Evolutionary conservation across 1,284 basidiomycete species (phyloP).

Genomic region (Entoloma clypeatum): DNA sequence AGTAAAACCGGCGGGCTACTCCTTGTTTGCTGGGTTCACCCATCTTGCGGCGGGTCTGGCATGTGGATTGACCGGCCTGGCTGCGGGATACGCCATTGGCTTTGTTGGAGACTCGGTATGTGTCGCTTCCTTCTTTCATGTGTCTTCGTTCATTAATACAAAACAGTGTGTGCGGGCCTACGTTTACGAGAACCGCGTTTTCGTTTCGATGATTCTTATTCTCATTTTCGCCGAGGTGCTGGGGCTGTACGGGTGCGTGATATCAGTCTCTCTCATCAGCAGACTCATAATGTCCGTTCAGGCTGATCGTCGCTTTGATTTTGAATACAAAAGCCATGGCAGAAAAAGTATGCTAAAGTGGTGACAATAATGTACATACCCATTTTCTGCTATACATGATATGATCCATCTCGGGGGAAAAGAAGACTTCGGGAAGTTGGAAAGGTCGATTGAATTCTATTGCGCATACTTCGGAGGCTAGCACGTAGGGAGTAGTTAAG

Average conservation of each 20-base stretch:
- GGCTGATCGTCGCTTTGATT: conserved; percentile 84
- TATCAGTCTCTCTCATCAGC: neutral
- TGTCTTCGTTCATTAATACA: conserved; percentile 5
- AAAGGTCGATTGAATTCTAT: too few relatives aligned
- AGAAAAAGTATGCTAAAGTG: conserved; percentile 19
- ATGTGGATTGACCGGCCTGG: conserved; percentile 88
- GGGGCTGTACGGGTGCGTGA: conserved; percentile 70
- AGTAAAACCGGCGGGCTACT: conserved; percentile 68
- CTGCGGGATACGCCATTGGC: conserved; percentile 98
- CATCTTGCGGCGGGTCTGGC: conserved; percentile 94
- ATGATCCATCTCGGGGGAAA: conserved; percentile 3
- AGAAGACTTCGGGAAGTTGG: too few relatives aligned
- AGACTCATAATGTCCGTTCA: conserved; percentile 22
- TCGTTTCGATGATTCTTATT: conserved; percentile 87
- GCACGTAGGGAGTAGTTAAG: neutral
- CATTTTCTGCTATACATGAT: conserved; percentile 16
- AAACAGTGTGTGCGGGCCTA: conserved; percentile 67
- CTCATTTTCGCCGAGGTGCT: conserved; percentile 95
- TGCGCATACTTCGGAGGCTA: conserved; percentile 5
- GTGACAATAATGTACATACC: conserved; percentile 9
- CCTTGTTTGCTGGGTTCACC: conserved; percentile 85
- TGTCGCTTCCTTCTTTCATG: conserved; percentile 5
- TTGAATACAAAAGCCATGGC: conserved; percentile 68
- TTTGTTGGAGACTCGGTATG: conserved; percentile 91
- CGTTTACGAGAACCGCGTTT: conserved; percentile 85